Conservation (phyloP, 108 stramenopile species). For the Stephanodiscus minutulus region DNA sequence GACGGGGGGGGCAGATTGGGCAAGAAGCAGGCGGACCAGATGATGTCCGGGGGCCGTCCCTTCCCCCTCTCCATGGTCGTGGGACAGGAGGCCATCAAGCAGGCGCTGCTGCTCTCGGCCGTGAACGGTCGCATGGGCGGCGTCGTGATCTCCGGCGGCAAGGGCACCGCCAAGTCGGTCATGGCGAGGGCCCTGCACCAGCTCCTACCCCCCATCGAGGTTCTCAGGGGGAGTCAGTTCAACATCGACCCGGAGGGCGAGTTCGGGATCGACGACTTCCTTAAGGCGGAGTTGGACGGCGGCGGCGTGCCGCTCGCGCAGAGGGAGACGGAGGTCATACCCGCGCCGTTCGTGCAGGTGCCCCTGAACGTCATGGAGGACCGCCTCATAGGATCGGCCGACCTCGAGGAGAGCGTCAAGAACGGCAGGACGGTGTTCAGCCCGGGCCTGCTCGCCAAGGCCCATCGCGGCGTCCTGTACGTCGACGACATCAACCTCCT, state of each 20-base stretch:
- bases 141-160: conserved; percentile 92
- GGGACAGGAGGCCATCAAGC: conserved; percentile 94
- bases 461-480: conserved; percentile 94
- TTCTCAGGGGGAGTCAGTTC: conserved; percentile 85
- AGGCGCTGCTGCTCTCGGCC: conserved; percentile 87
- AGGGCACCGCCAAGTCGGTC: conserved; percentile 96
- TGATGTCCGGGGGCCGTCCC: conserved; percentile 69
- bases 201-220: conserved; percentile 94
- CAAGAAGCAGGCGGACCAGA: conserved; percentile 42
- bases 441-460: conserved; percentile 93
- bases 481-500: conserved; percentile 97
- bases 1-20: conserved; percentile 7
- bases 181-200: conserved; percentile 95
- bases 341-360: conserved; percentile 93
- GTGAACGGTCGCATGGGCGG: conserved; percentile 95
- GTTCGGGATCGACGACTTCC: conserved; percentile 88
- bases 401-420: conserved; percentile 92
- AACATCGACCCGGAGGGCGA: conserved; percentile 91
- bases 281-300: conserved; percentile 65
- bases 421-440: conserved; percentile 91
- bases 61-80: conserved; percentile 96
- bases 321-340: conserved; percentile 91
- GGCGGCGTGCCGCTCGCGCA: conserved; percentile 82
- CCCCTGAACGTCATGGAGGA: conserved; percentile 98
- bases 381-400: conserved; percentile 92